A percentile compares a stretch with the other conserved stretches of the same genome.
Evolutionary conservation across 306 rosid species (phyloP).

Genomic region (Rosa rugosa): DNA sequence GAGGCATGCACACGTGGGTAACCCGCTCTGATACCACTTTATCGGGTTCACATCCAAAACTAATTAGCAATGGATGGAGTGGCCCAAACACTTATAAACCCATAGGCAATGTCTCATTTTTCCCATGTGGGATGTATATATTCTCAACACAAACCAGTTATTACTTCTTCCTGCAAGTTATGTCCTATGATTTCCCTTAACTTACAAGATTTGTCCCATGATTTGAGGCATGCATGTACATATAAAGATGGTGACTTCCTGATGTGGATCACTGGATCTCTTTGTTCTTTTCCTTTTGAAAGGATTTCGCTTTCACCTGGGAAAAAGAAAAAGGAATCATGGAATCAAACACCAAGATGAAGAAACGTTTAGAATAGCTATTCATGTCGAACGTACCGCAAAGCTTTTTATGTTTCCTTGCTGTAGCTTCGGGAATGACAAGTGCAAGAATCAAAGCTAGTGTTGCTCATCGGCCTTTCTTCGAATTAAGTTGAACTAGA

Average conservation of each 20-base stretch:
- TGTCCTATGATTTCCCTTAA: background rate
- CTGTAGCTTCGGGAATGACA: background rate
- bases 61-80: no score
- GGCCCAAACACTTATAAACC: no score
- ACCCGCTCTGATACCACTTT: no score
- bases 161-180: background rate
- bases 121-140: no score
- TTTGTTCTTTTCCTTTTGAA: conserved; percentile 3
- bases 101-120: no score
- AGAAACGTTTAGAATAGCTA: background rate
- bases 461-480: background rate
- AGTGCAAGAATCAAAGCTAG: background rate
- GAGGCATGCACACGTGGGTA: no score
- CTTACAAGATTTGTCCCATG: background rate
- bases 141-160: no score
- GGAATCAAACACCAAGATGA: background rate
- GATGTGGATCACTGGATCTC: background rate
- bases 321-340: background rate
- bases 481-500: background rate
- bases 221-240: background rate
- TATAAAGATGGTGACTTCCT: background rate
- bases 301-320: background rate
- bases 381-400: background rate
- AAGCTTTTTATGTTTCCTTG: background rate
- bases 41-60: no score